Evolutionary conservation across 2,329 filamentous ascomycete genomes (phyloP).

Genomic region (Fragosphaeria purpurea): DNA sequence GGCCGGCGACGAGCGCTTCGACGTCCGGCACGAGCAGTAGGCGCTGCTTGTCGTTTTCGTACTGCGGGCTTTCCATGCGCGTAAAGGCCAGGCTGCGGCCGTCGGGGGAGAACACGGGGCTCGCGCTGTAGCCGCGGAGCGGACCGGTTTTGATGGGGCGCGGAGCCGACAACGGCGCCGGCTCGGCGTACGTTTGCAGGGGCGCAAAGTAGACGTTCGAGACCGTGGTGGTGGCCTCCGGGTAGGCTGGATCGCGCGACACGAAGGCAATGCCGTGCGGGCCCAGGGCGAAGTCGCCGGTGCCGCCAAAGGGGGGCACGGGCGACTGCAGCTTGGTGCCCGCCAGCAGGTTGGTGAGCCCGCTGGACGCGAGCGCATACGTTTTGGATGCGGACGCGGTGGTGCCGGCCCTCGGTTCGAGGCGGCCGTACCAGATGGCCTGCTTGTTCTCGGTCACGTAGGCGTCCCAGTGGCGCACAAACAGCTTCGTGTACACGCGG

Average conservation of each 20-base stretch:
- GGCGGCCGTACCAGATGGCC: conserved; percentile 61
- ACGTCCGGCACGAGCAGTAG: conserved; percentile 56
- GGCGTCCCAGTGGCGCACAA: conserved; percentile 76
- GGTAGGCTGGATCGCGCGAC: conserved; percentile 61
- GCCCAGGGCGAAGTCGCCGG: conserved; percentile 70
- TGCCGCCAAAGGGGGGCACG: conserved; percentile 67
- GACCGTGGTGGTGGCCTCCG: conserved; percentile 45
- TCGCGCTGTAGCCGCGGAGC: conserved; percentile 53
- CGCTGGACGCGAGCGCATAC: conserved; percentile 28
- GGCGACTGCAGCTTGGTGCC: conserved; percentile 53
- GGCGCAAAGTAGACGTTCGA: conserved; percentile 69
- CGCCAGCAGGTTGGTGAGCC: conserved; percentile 54
- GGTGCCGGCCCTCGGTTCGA: conserved; percentile 31
- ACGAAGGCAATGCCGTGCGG: conserved; percentile 59
- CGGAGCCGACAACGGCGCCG: conserved; percentile 34
- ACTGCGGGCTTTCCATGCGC: conserved; percentile 65
- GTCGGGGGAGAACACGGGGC: conserved; percentile 64
- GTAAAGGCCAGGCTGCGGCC: conserved; percentile 65
- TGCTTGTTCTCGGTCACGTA: conserved; percentile 60
- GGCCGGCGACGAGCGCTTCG: conserved; percentile 28
- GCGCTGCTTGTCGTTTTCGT: conserved; percentile 71
- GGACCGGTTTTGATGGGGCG: conserved; percentile 26
- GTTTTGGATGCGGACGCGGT: conserved; percentile 22
- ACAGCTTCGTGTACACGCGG: conserved; percentile 63
- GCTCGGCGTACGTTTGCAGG: conserved; percentile 52